Conservation (phyloP, 1,284 basidiomycete species). For the Ceratobasidium papillatum region DNA sequence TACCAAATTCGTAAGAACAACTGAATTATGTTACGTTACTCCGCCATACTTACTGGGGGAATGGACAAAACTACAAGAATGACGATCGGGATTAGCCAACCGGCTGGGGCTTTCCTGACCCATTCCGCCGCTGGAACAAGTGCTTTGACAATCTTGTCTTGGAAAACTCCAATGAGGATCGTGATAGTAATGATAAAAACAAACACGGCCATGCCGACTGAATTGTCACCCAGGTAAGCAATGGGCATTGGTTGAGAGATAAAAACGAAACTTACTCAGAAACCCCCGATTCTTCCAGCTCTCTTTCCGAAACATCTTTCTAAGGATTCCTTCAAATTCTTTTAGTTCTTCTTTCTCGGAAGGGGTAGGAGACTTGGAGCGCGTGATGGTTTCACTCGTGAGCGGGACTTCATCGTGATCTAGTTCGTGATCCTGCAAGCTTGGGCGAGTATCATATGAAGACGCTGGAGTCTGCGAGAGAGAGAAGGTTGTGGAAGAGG, state of each 20-base stretch:
- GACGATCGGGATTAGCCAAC: constrained; percentile 21
- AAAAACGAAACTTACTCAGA: not conserved
- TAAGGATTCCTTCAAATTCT: not conserved
- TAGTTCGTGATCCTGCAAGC: not conserved
- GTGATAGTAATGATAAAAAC: not conserved
- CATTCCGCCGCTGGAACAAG: not conserved
- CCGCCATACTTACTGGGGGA: constrained; percentile 13
- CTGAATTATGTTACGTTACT: not conserved
- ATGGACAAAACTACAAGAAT: constrained; percentile 20
- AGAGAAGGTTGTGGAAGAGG: too few relatives aligned
- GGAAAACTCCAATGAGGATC: constrained; percentile 2
- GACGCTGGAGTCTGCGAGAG: too few relatives aligned
- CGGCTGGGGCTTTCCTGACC: constrained; percentile 1
- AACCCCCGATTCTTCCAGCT: constrained; percentile 5
- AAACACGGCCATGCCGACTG: too few relatives aligned
- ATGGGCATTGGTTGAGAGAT: not conserved
- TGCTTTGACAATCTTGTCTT: constrained; percentile 19
- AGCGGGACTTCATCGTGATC: not conserved
- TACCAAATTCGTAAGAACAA: not conserved
- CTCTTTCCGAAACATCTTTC: constrained; percentile 1
- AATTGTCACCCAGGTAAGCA: not conserved
- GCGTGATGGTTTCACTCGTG: not conserved
- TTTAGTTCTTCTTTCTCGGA: constrained; percentile 25
- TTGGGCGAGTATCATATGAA: too few relatives aligned
- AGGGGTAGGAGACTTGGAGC: constrained; percentile 6